These are phyloP conservation scores for Apiospora pterosperma DNA, from an alignment of 2,329 filamentous ascomycete species.

Conservation along the genomic window DNA sequence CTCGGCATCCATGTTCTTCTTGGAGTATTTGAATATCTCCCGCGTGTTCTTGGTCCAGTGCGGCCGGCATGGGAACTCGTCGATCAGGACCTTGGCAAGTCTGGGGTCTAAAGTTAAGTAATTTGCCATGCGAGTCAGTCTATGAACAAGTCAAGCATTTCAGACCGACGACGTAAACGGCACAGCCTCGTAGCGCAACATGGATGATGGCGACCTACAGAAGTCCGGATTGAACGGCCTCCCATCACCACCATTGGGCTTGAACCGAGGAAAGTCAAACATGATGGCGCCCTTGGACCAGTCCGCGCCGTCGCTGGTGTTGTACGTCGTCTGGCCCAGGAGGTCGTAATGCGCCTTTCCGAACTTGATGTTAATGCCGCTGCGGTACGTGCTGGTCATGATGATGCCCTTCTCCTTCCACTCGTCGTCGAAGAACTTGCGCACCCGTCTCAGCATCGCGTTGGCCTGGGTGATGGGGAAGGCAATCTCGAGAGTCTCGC, in stretches of 20 bases:
- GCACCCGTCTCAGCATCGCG: conserved; percentile 44
- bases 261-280: conserved; percentile 50
- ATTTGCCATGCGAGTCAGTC: not conserved
- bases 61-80: conserved; percentile 48
- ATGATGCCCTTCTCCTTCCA: conserved; percentile 38
- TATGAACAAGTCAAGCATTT: not conserved
- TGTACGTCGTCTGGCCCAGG: conserved; percentile 45
- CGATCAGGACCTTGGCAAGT: conserved; percentile 41
- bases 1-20: conserved; percentile 44
- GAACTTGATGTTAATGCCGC: conserved; percentile 52
- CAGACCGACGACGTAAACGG: not conserved
- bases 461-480: conserved; percentile 49
- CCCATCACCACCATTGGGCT: conserved; percentile 40
- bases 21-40: conserved; percentile 40
- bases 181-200: not conserved
- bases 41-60: conserved; percentile 54
- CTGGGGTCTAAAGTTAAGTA: conserved; percentile 35
- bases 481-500: conserved; percentile 47
- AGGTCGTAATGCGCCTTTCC: conserved; percentile 46
- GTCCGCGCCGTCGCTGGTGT: conserved; percentile 44
- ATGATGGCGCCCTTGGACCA: conserved; percentile 49
- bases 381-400: conserved; percentile 49
- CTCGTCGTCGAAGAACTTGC: conserved; percentile 46
- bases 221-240: conserved; percentile 48
- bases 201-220: conserved; percentile 31